phyloP scores from a whole-genome alignment of 805 yeast genomes.

The Ascoidea rubescens region DNA sequence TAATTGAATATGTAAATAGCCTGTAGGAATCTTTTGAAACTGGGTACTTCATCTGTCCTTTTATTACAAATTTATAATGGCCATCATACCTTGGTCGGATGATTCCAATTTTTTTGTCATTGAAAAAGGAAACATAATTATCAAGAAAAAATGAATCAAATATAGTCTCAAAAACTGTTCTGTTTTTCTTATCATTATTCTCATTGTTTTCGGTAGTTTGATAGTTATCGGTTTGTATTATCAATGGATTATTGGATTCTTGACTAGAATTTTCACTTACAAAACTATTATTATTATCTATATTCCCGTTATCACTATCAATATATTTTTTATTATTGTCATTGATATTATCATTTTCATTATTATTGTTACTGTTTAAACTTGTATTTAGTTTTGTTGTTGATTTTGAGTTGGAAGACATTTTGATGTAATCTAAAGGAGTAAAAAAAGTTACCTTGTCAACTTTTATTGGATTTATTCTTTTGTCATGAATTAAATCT shows the following conservation, averaged over 20 bases:
- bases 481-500: conserved; percentile 31
- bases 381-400: background rate
- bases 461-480: conserved; percentile 29
- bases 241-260: too few species aligned
- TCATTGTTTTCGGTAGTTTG: conserved; percentile 5
- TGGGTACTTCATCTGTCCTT: conserved; percentile 11
- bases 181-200: conserved; percentile 11
- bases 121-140: conserved; percentile 11
- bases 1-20: conserved; percentile 6
- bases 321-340: conserved; percentile 1
- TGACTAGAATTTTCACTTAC: background rate
- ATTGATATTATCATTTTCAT: background rate
- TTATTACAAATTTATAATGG: conserved; percentile 16
- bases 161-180: conserved; percentile 18
- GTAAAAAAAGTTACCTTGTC: conserved; percentile 20
- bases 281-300: background rate
- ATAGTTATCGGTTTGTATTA: too few species aligned
- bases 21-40: background rate
- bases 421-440: conserved; percentile 33
- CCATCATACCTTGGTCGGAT: conserved; percentile 22
- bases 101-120: conserved; percentile 18
- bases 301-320: conserved; percentile 7
- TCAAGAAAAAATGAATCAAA: conserved; percentile 18
- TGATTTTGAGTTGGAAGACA: conserved; percentile 10
- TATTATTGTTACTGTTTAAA: background rate